Percentiles rank a stretch among this genome's conserved stretches.
Evolutionary conservation across 2,329 filamentous ascomycete genomes (phyloP).

Genomic region (Sporothrix brasiliensis): DNA sequence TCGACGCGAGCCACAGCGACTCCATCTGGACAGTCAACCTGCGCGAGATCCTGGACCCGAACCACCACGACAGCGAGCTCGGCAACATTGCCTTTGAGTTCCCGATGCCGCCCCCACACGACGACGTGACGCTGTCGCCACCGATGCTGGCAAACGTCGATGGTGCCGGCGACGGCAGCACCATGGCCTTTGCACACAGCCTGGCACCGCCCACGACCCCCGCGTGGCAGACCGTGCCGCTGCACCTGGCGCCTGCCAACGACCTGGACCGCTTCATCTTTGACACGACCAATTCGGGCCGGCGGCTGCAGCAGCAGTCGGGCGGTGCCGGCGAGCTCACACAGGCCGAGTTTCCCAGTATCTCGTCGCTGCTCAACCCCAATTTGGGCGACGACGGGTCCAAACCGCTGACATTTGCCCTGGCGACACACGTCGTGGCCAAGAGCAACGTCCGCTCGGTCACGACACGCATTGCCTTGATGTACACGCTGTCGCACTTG

Average conservation of each 20-base stretch:
- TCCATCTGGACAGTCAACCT: constrained; percentile 28
- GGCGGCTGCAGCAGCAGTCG: constrained; percentile 11
- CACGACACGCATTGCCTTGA: constrained; percentile 36
- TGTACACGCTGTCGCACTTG: constrained; percentile 34
- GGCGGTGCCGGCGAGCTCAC: constrained; percentile 28
- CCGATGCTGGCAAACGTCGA: not conserved
- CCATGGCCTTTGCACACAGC: not conserved
- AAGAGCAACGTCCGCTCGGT: constrained; percentile 26
- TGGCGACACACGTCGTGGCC: constrained; percentile 29
- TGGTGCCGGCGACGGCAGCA: not conserved
- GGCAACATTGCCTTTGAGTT: constrained; percentile 25
- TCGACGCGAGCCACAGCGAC: constrained; percentile 1
- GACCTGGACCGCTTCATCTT: constrained; percentile 29
- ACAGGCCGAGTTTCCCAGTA: constrained; percentile 37
- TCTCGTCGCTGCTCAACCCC: constrained; percentile 38
- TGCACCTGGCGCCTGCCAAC: constrained; percentile 27
- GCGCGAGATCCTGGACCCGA: constrained; percentile 21
- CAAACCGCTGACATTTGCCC: constrained; percentile 23
- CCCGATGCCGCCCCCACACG: constrained; percentile 20
- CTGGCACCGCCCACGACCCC: not conserved
- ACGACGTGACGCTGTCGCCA: not conserved
- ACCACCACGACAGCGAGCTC: constrained; percentile 32
- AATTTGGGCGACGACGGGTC: constrained; percentile 28
- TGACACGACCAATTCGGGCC: constrained; percentile 27
- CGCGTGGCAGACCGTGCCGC: constrained; percentile 27